phyloP scores from a whole-genome alignment of 2,329 filamentous ascomycete genomes.

The Penicillium sp. region DNA sequence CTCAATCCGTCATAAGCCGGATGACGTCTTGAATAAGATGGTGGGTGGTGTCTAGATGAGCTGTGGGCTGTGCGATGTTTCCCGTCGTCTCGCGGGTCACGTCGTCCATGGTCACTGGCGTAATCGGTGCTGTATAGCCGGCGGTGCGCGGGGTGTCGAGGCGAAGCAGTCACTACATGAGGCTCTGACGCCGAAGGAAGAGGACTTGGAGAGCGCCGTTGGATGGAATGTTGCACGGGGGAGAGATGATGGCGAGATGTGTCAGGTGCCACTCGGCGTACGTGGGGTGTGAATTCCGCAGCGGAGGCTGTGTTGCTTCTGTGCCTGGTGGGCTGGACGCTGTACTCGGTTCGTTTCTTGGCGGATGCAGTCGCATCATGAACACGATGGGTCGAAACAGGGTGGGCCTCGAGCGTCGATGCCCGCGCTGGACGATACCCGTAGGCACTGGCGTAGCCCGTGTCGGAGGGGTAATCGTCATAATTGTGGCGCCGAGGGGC shows the following conservation, averaged over 20 bases:
- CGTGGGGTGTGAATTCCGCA: conserved; percentile 29
- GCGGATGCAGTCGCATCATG: conserved; percentile 32
- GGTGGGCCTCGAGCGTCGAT: conserved; percentile 35
- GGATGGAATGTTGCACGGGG: conserved; percentile 30
- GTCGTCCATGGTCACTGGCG: conserved; percentile 37
- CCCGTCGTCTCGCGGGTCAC: conserved; percentile 23
- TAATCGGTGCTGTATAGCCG: conserved; percentile 38
- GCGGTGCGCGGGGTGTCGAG: conserved; percentile 30
- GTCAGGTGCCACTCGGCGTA: conserved; percentile 31
- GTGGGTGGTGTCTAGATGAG: conserved; percentile 28
- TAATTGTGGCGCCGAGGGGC: conserved; percentile 31
- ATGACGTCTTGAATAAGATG: conserved; percentile 28
- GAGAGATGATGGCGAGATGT: conserved; percentile 21
- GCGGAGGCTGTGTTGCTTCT: conserved; percentile 38
- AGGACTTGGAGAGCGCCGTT: conserved; percentile 36
- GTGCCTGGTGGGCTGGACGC: conserved; percentile 35
- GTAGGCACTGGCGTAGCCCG: conserved; percentile 30
- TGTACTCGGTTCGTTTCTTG: conserved; percentile 40
- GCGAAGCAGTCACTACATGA: conserved; percentile 36
- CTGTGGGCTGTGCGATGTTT: conserved; percentile 25
- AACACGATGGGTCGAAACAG: conserved; percentile 35
- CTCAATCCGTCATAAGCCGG: conserved; percentile 30
- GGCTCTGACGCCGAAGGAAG: conserved; percentile 33
- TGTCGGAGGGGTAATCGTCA: conserved; percentile 35
- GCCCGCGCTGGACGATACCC: conserved; percentile 28